Evolutionary conservation across 768 basidiomycete genomes (phyloP).

Genomic region (Termitomyces sp.): DNA sequence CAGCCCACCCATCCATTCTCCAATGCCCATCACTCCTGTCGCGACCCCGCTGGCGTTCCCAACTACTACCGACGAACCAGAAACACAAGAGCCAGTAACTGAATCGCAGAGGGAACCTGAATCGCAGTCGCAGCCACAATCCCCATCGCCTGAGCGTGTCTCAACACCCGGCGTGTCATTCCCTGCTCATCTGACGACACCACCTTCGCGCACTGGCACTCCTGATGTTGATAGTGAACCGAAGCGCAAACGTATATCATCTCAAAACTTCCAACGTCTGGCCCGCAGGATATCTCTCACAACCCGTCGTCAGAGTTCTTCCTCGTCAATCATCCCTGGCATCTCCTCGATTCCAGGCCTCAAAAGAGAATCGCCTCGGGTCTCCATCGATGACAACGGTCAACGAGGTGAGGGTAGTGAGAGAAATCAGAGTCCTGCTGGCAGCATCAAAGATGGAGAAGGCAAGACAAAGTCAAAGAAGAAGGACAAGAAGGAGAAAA

Average conservation of each 20-base stretch:
- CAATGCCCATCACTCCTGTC: conserved; percentile 9
- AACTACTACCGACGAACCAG: conserved; percentile 23
- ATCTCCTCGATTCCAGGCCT: conserved; percentile 44
- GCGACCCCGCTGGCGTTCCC: conserved; percentile 31
- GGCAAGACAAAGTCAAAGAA: conserved; percentile 38
- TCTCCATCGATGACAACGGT: conserved; percentile 43
- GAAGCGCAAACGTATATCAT: conserved; percentile 77
- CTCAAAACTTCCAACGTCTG: conserved; percentile 82
- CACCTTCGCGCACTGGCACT: conserved; percentile 66
- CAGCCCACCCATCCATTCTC: conserved; percentile 7
- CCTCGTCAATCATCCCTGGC: conserved; percentile 48
- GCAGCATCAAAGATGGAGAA: conserved; percentile 48
- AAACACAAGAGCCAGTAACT: background rate
- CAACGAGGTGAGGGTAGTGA: conserved; percentile 37
- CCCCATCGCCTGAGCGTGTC: conserved; percentile 17
- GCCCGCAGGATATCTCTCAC: conserved; percentile 71
- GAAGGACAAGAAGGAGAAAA: conserved; percentile 62
- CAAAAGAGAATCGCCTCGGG: conserved; percentile 45
- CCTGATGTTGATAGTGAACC: conserved; percentile 73
- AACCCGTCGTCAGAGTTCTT: conserved; percentile 54
- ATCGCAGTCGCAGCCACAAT: conserved; percentile 3
- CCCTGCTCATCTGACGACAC: conserved; percentile 51
- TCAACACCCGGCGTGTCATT: conserved; percentile 59
- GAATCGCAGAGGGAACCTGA: background rate
- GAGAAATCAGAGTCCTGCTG: conserved; percentile 52